Conservation (phyloP, 2,329 filamentous ascomycete genomes). For the Juglanconis oblonga region DNA sequence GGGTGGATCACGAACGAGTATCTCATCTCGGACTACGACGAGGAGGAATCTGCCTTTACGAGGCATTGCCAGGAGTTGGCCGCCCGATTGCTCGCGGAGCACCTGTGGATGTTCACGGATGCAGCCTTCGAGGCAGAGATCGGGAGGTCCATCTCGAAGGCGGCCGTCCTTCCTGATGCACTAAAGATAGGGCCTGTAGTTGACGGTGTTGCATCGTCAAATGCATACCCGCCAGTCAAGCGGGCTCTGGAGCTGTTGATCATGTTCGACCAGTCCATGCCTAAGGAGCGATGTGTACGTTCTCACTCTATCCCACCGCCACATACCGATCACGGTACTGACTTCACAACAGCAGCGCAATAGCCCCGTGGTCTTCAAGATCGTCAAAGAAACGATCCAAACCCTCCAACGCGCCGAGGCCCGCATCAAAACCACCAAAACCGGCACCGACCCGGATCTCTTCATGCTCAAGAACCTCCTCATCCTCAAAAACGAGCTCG, state of each 20-base stretch:
- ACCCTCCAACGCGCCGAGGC: conserved; percentile 76
- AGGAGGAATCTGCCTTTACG: conserved; percentile 50
- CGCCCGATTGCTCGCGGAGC: conserved; percentile 52
- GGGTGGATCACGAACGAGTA: conserved; percentile 60
- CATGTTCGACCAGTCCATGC: conserved; percentile 64
- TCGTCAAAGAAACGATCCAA: conserved; percentile 85
- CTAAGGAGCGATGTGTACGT: conserved; percentile 60
- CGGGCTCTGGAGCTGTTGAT: conserved; percentile 56
- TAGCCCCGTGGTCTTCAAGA: conserved; percentile 59
- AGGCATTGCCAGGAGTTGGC: conserved; percentile 55
- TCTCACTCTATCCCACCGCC: not conserved
- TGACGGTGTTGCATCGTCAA: conserved; percentile 50
- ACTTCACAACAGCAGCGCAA: conserved; percentile 42
- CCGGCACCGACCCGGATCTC: conserved; percentile 71
- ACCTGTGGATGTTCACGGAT: conserved; percentile 57
- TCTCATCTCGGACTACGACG: conserved; percentile 52
- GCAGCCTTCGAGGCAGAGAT: conserved; percentile 53
- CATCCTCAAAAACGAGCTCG: conserved; percentile 90
- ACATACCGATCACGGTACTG: not conserved
- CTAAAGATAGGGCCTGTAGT: conserved; percentile 50
- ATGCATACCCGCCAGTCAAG: conserved; percentile 57
- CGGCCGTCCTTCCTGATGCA: conserved; percentile 42
- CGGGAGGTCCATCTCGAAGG: conserved; percentile 51
- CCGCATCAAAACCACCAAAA: conserved; percentile 61
- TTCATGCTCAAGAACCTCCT: conserved; percentile 95